Evolutionary conservation across 2,329 filamentous ascomycete species (phyloP).

Genomic region (Penicillium rolfsii): DNA sequence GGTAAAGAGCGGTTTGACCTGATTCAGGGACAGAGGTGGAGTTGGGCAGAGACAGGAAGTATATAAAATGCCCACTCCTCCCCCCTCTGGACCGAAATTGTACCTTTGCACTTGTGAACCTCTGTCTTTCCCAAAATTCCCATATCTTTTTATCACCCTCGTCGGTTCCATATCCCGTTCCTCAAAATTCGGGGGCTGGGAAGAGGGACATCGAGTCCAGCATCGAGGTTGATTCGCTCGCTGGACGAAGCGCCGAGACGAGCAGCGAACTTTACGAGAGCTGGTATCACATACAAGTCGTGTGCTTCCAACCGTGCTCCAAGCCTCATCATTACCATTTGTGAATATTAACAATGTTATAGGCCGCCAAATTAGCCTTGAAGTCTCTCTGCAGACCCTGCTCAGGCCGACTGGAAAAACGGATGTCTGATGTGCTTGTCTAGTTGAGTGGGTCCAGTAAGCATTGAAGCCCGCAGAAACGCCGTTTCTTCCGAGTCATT

Average conservation of each 20-base stretch:
- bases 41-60: conserved; percentile 17
- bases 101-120: background rate
- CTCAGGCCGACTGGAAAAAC: background rate
- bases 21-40: conserved; percentile 14
- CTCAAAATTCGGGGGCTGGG: conserved; percentile 30
- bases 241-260: conserved; percentile 8
- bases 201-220: conserved; percentile 14
- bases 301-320: conserved; percentile 1
- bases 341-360: conserved; percentile 6
- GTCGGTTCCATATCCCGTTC: conserved; percentile 2
- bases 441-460: background rate
- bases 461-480: background rate
- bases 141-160: background rate
- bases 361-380: conserved; percentile 5
- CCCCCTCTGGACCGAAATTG: conserved; percentile 7
- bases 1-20: conserved; percentile 13
- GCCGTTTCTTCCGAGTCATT: conserved; percentile 7
- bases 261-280: conserved; percentile 24
- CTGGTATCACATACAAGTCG: conserved; percentile 16
- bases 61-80: conserved; percentile 20
- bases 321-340: background rate
- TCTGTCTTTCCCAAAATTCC: background rate
- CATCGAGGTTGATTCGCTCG: conserved; percentile 22
- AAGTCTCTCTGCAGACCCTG: background rate
- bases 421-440: background rate